Percentiles rank a stretch among this genome's conserved stretches.
phyloP scores from a whole-genome alignment of 352 stramenopile species.

The Phytophthora pisi region DNA sequence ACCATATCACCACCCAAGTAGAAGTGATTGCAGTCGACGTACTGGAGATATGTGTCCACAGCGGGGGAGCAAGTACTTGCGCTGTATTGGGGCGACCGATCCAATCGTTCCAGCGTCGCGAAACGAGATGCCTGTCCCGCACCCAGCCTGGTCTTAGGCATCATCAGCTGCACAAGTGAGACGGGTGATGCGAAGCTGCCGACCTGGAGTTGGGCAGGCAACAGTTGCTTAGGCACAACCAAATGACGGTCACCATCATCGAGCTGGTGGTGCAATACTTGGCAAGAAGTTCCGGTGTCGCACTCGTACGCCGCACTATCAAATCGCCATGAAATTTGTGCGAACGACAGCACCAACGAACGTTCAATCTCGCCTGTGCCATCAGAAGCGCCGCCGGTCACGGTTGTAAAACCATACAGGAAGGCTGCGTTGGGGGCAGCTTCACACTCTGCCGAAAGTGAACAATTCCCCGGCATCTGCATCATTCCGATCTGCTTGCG shows the following conservation, averaged over 20 bases:
- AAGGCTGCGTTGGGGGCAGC: constrained; percentile 27
- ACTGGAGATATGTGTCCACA: constrained; percentile 46
- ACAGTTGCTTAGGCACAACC: constrained; percentile 27
- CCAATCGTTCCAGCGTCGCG: constrained; percentile 26
- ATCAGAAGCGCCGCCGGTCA: constrained; percentile 5
- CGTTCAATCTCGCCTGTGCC: constrained; percentile 9
- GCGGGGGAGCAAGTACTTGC: constrained; percentile 15
- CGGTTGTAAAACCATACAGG: constrained; percentile 44
- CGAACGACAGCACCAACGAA: constrained; percentile 41
- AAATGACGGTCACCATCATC: constrained; percentile 34
- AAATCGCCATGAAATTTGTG: constrained; percentile 48
- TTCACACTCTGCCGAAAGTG: constrained; percentile 15
- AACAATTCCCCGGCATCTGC: constrained; percentile 24
- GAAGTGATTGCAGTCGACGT: constrained; percentile 38
- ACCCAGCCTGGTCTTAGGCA: constrained; percentile 32
- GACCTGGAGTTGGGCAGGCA: constrained; percentile 29
- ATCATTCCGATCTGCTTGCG: constrained; percentile 43
- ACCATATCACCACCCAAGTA: constrained; percentile 33
- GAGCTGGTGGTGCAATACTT: constrained; percentile 42
- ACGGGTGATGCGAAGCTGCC: constrained; percentile 15
- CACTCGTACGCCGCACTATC: constrained; percentile 31
- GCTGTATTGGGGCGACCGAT: constrained; percentile 14
- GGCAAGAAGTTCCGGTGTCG: constrained; percentile 23
- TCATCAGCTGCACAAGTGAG: constrained; percentile 45
- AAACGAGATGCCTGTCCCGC: constrained; percentile 17